Percentiles rank a stretch among this genome's conserved stretches.
These are phyloP conservation scores for Lanmaoa pseudosensibilis DNA, from an alignment of 768 basidiomycete genomes.

Conservation along the genomic window DNA sequence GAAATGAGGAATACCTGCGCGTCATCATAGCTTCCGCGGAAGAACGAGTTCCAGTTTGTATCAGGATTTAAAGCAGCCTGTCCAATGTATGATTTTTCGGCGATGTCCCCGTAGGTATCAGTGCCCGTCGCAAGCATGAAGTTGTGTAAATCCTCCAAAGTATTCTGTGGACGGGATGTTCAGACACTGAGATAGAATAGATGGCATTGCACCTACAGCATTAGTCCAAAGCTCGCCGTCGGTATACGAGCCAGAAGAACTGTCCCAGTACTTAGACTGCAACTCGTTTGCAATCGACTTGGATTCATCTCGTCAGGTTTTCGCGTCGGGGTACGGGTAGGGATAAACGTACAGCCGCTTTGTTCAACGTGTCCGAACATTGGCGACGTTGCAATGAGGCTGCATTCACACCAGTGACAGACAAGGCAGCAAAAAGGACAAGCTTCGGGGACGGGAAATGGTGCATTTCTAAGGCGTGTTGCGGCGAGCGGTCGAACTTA, in stretches of 20 bases:
- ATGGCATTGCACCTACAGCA: conserved; percentile 37
- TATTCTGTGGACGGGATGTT: conserved; percentile 40
- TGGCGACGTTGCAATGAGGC: neutral
- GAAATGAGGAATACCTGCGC: conserved; percentile 39
- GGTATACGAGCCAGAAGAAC: conserved; percentile 42
- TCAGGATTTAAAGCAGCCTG: conserved; percentile 38
- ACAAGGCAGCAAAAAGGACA: neutral
- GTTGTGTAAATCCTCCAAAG: conserved; percentile 57
- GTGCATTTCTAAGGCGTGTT: conserved; percentile 1
- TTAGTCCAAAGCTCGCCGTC: conserved; percentile 57
- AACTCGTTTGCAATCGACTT: conserved; percentile 29
- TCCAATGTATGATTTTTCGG: conserved; percentile 48
- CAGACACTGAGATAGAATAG: neutral
- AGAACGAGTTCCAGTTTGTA: conserved; percentile 44
- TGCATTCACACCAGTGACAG: neutral
- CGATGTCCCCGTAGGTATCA: conserved; percentile 39
- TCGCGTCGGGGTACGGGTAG: neutral
- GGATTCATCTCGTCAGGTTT: neutral
- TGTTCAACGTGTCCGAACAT: conserved; percentile 6
- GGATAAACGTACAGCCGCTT: conserved; percentile 13
- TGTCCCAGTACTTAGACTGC: conserved; percentile 42
- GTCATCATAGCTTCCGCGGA: conserved; percentile 54
- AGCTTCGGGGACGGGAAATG: neutral
- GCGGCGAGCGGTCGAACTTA: neutral
- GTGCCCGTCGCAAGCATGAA: conserved; percentile 52